Evolutionary conservation across 2,329 filamentous ascomycete species (phyloP).

Genomic region (Aureobasidium leucospermi): DNA sequence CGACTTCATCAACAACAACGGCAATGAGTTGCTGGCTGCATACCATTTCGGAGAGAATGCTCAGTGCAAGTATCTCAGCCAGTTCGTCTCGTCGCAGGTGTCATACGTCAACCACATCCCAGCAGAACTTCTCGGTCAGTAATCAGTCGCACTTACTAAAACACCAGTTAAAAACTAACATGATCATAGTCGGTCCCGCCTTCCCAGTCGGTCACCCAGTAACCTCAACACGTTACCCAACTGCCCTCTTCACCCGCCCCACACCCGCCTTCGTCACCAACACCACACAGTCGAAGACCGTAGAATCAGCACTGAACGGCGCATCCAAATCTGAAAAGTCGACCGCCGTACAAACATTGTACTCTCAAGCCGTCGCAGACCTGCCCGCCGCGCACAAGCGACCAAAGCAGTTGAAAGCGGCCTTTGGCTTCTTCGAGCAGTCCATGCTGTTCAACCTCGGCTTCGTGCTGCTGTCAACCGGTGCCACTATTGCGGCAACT

Average conservation of each 20-base stretch:
- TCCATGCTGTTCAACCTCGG: constrained; percentile 31
- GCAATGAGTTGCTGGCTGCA: constrained; percentile 35
- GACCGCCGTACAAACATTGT: constrained; percentile 16
- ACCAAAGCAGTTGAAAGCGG: constrained; percentile 25
- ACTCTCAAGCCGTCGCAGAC: constrained; percentile 18
- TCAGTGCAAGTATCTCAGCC: constrained; percentile 52
- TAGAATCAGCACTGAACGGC: constrained; percentile 13
- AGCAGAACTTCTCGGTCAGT: constrained; percentile 41
- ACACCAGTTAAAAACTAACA: neutral
- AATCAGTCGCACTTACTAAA: neutral
- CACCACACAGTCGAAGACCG: constrained; percentile 1
- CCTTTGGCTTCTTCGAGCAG: constrained; percentile 33
- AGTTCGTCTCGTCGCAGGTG: constrained; percentile 46
- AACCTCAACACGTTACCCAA: constrained; percentile 33
- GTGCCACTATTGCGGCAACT: neutral
- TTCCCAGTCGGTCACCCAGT: constrained; percentile 26
- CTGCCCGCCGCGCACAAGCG: constrained; percentile 26
- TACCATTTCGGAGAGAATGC: constrained; percentile 47
- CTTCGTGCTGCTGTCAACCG: constrained; percentile 20
- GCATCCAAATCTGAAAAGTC: constrained; percentile 11
- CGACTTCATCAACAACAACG: constrained; percentile 34
- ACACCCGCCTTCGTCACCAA: constrained; percentile 35
- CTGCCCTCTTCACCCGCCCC: constrained; percentile 37
- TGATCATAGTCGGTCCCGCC: constrained; percentile 29
- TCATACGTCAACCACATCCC: constrained; percentile 54